Conservation (phyloP, 1,284 basidiomycete species). For the Flammula alnicola region DNA sequence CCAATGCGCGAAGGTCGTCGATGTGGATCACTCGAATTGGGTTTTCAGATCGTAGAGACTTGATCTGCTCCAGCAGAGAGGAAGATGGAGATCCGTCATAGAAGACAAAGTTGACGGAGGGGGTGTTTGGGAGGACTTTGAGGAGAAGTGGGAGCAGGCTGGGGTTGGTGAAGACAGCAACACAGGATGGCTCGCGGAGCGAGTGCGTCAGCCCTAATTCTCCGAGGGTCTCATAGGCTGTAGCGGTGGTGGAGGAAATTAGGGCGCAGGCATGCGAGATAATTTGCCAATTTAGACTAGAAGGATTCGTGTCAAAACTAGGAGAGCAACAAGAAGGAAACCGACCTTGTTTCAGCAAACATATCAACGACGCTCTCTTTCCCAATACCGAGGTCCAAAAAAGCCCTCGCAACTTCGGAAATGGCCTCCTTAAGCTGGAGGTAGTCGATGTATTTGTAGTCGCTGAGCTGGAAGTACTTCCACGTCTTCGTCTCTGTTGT, state of each 20-base stretch:
- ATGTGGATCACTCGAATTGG: constrained; percentile 60
- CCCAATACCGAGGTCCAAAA: constrained; percentile 14
- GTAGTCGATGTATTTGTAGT: constrained; percentile 80
- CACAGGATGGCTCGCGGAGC: constrained; percentile 19
- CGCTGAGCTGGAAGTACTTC: constrained; percentile 91
- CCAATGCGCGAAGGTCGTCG: constrained; percentile 70
- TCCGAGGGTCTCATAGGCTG: constrained; percentile 23
- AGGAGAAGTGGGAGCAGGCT: constrained; percentile 14
- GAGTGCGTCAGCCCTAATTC: constrained; percentile 21
- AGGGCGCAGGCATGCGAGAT: constrained; percentile 19
- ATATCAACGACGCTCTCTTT: constrained; percentile 19
- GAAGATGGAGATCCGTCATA: constrained; percentile 76
- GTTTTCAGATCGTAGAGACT: constrained; percentile 47
- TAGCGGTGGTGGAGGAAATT: constrained; percentile 17
- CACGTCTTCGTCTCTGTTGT: constrained; percentile 86
- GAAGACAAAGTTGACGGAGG: constrained; percentile 76
- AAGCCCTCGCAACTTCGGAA: constrained; percentile 13
- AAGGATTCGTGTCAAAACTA: not conserved
- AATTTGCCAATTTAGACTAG: constrained; percentile 20
- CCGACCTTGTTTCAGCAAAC: constrained; percentile 22
- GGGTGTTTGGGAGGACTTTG: constrained; percentile 48
- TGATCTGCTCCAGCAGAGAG: constrained; percentile 61
- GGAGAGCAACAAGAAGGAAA: not conserved
- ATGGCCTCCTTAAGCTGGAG: constrained; percentile 35
- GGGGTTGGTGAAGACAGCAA: constrained; percentile 20